Percentiles rank a stretch among this genome's conserved stretches.
Conservation (phyloP, 805 yeast species). For the Tetrapisispora taiwanensis region DNA sequence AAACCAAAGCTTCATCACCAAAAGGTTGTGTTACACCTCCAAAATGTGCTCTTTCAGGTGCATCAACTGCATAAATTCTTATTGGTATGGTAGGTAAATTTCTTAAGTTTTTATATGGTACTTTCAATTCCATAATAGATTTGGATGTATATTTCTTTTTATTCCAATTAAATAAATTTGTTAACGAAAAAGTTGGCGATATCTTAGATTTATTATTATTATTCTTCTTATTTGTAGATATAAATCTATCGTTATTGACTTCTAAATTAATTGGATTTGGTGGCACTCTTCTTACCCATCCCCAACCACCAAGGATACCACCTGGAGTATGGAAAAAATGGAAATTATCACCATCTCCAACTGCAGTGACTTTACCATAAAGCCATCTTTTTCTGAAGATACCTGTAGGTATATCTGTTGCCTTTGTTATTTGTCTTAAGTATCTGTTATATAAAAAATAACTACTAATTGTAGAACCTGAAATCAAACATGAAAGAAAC, state of each 20-base stretch:
- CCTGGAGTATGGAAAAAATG: constrained; percentile 92
- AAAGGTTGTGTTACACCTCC: constrained; percentile 88
- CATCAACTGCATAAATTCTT: constrained; percentile 87
- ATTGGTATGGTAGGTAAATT: constrained; percentile 54
- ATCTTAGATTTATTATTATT: not conserved
- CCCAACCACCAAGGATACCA: constrained; percentile 83
- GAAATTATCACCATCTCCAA: constrained; percentile 94
- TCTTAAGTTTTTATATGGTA: constrained; percentile 23
- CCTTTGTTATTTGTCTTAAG: constrained; percentile 42
- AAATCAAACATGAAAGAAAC: constrained; percentile 26
- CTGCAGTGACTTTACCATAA: constrained; percentile 73
- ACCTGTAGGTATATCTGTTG: constrained; percentile 39
- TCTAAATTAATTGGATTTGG: constrained; percentile 22
- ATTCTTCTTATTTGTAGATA: not conserved
- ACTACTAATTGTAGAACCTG: constrained; percentile 35
- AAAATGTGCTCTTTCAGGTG: constrained; percentile 91
- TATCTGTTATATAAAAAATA: constrained; percentile 36
- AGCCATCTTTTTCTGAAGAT: constrained; percentile 38
- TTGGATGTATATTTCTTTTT: constrained; percentile 8
- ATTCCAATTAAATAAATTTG: not conserved
- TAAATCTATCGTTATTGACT: not conserved
- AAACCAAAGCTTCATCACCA: constrained; percentile 70
- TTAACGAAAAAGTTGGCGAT: not conserved
- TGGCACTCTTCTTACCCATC: constrained; percentile 72
- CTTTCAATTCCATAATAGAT: constrained; percentile 19